phyloP scores from a whole-genome alignment of 257 asterid species.

The Henckelia pumila region DNA sequence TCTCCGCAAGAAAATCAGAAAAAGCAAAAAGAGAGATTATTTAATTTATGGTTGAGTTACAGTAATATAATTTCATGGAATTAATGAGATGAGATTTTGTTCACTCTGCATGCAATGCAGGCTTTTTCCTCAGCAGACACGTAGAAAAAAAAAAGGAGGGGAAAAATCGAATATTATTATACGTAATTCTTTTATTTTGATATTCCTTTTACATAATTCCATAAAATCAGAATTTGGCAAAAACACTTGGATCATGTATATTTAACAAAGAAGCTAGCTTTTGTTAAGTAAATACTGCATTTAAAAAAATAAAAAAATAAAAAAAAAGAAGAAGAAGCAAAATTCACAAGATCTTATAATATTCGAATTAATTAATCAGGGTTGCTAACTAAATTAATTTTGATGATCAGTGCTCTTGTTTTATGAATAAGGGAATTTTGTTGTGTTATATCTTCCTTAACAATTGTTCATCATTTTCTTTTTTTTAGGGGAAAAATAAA shows the following conservation, averaged over 20 bases:
- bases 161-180: background rate
- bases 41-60: constrained; percentile 14
- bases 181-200: background rate
- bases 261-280: background rate
- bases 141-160: constrained; percentile 17
- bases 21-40: constrained; percentile 1
- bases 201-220: too few species aligned
- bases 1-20: constrained; percentile 16
- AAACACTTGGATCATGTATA: background rate
- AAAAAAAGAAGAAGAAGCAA: too few species aligned
- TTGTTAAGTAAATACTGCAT: background rate
- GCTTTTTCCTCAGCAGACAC: constrained; percentile 28
- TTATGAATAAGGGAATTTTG: background rate
- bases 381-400: background rate
- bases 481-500: too few species aligned
- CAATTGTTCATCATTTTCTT: too few species aligned
- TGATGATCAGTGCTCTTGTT: background rate
- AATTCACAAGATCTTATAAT: background rate
- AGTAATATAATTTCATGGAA: constrained; percentile 23
- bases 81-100: constrained; percentile 27
- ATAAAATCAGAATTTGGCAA: background rate
- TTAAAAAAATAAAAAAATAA: too few species aligned
- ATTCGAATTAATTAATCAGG: too few species aligned
- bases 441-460: too few species aligned
- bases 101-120: constrained; percentile 38